Conservation (phyloP, 345 rosid genomes). For the Barbarea vulgaris region DNA sequence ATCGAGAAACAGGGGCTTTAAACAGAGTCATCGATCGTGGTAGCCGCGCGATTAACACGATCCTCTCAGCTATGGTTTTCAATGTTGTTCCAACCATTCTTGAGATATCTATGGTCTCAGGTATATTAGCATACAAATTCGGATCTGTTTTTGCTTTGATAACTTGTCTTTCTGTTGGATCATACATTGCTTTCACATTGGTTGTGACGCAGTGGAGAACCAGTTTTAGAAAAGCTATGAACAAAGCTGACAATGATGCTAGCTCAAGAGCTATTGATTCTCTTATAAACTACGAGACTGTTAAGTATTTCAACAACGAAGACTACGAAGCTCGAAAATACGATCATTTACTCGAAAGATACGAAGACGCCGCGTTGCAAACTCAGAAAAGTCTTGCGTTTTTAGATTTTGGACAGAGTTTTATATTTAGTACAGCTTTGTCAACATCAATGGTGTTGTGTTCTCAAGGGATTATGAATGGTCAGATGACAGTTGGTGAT, state of each 20-base stretch:
- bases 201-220: constrained; percentile 92
- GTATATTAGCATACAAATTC: constrained; percentile 87
- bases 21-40: constrained; percentile 93
- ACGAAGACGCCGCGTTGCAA: constrained; percentile 79
- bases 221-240: constrained; percentile 83
- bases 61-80: constrained; percentile 88
- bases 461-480: constrained; percentile 76
- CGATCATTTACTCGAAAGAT: constrained; percentile 68
- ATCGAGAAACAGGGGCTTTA: constrained; percentile 95
- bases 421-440: constrained; percentile 83
- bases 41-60: constrained; percentile 87
- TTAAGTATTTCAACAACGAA: constrained; percentile 90
- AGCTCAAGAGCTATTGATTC: constrained; percentile 83
- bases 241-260: constrained; percentile 93
- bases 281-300: constrained; percentile 93
- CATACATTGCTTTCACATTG: constrained; percentile 77
- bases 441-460: constrained; percentile 92
- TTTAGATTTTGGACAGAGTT: constrained; percentile 87
- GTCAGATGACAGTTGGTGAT: constrained; percentile 93
- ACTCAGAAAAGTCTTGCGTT: constrained; percentile 87
- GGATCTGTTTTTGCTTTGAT: constrained; percentile 86
- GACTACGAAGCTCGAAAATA: constrained; percentile 71
- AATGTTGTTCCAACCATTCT: constrained; percentile 85
- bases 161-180: constrained; percentile 79
- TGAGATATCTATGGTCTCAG: constrained; percentile 92